phyloP scores from a whole-genome alignment of 2,329 filamentous ascomycete genomes.

The Colletotrichum eleusines region DNA sequence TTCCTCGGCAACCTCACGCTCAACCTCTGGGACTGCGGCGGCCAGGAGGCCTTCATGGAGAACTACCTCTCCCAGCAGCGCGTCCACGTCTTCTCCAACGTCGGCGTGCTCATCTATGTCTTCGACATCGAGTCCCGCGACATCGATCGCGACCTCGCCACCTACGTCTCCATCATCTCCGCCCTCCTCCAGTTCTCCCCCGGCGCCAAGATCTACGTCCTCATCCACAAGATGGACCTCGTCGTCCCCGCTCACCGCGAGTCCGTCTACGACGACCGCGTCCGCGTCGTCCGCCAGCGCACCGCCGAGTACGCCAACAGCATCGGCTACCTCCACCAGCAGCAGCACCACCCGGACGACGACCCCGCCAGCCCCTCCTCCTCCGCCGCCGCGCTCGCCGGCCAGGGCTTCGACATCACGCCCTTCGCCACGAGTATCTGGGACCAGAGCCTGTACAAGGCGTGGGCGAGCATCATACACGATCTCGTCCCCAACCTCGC shows the following conservation, averaged over 20 bases:
- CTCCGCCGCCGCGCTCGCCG: constrained; percentile 42
- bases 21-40: constrained; percentile 99
- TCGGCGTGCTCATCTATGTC: constrained; percentile 97
- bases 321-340: constrained; percentile 48
- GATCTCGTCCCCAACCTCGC: constrained; percentile 94
- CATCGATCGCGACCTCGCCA: constrained; percentile 91
- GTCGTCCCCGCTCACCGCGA: constrained; percentile 85
- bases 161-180: constrained; percentile 90
- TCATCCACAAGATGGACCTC: constrained; percentile 99
- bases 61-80: constrained; percentile 97
- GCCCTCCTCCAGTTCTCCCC: constrained; percentile 88
- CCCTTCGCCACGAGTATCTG: constrained; percentile 97
- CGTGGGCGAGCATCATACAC: constrained; percentile 98
- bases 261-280: constrained; percentile 85
- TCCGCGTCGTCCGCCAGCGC: constrained; percentile 80
- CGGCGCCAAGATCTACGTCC: constrained; percentile 87
- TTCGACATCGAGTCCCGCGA: constrained; percentile 98
- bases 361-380: constrained; percentile 42
- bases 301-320: constrained; percentile 68
- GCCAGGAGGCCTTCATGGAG: constrained; percentile 98
- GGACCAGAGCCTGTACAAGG: constrained; percentile 98
- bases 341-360: constrained; percentile 24
- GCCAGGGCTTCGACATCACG: constrained; percentile 73
- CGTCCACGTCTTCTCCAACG: constrained; percentile 95
- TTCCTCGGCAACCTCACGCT: constrained; percentile 98